phyloP scores from a whole-genome alignment of 2,329 filamentous ascomycete genomes.

The Colletotrichum sp. region DNA sequence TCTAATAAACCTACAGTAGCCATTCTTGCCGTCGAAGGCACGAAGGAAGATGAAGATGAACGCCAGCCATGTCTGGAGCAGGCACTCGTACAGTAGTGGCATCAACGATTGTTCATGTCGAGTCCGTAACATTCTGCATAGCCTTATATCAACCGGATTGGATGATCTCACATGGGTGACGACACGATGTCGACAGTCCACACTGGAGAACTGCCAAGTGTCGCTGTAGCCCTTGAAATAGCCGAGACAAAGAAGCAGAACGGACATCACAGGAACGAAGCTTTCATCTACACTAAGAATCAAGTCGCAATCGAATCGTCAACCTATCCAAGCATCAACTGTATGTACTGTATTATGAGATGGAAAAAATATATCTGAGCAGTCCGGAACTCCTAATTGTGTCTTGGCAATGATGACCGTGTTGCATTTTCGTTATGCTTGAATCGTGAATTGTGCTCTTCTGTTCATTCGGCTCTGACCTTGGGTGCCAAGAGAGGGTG shows the following conservation, averaged over 20 bases:
- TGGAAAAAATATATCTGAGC: background rate
- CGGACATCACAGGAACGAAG: background rate
- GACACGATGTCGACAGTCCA: background rate
- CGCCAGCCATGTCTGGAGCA: too few relatives aligned
- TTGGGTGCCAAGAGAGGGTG: background rate
- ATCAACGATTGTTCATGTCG: background rate
- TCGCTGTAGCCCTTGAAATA: background rate
- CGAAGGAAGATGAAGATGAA: background rate
- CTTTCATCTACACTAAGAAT: background rate
- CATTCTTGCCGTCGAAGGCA: too few relatives aligned
- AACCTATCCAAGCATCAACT: background rate
- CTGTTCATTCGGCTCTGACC: background rate
- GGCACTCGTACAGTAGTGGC: background rate
- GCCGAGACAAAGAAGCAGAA: background rate
- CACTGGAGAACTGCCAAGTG: background rate
- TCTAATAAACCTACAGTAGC: background rate
- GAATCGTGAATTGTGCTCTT: background rate
- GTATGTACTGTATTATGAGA: background rate
- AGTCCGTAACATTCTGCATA: background rate
- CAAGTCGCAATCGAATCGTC: background rate
- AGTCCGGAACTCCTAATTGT: background rate
- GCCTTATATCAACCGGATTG: background rate
- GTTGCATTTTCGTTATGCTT: background rate
- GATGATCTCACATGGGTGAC: background rate
- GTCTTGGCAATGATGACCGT: background rate